Evolutionary conservation across 352 stramenopile genomes (phyloP), one percentile per base, ranked within the genome.

Genomic region (Phytophthora pini): DNA sequence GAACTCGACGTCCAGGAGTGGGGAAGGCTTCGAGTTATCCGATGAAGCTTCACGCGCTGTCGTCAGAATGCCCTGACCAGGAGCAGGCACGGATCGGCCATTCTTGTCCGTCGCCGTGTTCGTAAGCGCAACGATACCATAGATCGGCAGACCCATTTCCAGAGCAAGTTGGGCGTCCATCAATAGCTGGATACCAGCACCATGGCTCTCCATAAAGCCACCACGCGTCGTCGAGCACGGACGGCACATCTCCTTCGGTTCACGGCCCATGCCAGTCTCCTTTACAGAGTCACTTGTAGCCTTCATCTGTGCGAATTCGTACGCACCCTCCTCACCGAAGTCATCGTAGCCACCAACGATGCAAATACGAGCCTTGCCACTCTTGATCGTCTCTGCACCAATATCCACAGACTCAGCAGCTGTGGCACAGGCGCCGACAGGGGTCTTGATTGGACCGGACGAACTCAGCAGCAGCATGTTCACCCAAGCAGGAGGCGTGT

Each of bases 251-350:
- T 96, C 89, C 47, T 80, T 76, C 3, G 88, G 84, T 12, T 89
- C 83, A 27, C 89, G 86, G 20, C 87, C 89, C 86, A 93, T 94
- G 3, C 54, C 64, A 0, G 65, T 63, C 38, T 97, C 89, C 75
- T 96, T 93, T 4, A 89, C 80, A 1, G 89, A 93, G 69, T 94
- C 84, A 51, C 82, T 95, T 2, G 84, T 97, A 4, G 89, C 87
- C 66, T 95, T 94, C 89, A 96, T 97, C 59, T 94, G 86, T 29
- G 88, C 89, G 54, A 97, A 97, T 65, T 96, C 88, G 65, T 90
- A 92, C 43, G 87, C 80, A 22, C 83, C 74, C 65, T 94, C 87
- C 61, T 97, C 89, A 22, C 88, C 87, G 43, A 96, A 96, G 61
- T 96, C 89, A 53, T 97, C 89, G 55, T 88, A 94, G 9, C 89